Conservation (phyloP, 176 grass and related monocot species). For the Zoysia japonica region DNA sequence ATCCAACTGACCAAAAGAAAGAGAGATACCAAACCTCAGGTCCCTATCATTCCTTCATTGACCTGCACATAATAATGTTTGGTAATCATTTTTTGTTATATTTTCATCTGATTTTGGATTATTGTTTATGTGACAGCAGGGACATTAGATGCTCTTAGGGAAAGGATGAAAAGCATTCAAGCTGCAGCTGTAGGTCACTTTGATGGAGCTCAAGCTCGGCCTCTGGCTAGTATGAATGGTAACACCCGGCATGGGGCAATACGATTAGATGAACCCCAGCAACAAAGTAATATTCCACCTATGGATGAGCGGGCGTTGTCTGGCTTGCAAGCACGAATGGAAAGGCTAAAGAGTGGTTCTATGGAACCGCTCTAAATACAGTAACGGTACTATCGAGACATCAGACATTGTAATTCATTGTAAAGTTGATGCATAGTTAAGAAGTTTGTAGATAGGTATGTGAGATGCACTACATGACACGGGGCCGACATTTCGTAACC, state of each 20-base stretch:
- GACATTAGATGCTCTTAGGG: slow-evolving; percentile 81
- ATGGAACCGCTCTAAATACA: slow-evolving; percentile 76
- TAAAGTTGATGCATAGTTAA: slow-evolving; percentile 67
- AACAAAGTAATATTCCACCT: slow-evolving; percentile 68
- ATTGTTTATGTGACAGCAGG: slow-evolving; percentile 32
- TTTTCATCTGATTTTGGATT: slow-evolving; percentile 17
- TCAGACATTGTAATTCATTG: slow-evolving; percentile 68
- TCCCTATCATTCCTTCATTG: slow-evolving; percentile 26
- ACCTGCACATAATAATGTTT: not conserved
- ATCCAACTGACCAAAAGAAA: slow-evolving; percentile 43
- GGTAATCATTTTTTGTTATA: slow-evolving; percentile 1
- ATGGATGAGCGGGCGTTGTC: slow-evolving; percentile 96
- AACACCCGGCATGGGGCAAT: slow-evolving; percentile 41
- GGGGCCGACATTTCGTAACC: slow-evolving; percentile 52
- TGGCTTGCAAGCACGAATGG: slow-evolving; percentile 93
- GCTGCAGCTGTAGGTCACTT: slow-evolving; percentile 78
- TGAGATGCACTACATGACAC: slow-evolving; percentile 29
- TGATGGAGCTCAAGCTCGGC: slow-evolving; percentile 54
- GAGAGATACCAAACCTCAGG: slow-evolving; percentile 74
- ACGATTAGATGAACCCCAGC: slow-evolving; percentile 57
- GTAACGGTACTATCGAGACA: slow-evolving; percentile 39
- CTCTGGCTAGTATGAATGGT: slow-evolving; percentile 57
- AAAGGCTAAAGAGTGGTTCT: slow-evolving; percentile 88
- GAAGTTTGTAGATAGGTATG: slow-evolving; percentile 64
- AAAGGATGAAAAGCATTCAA: slow-evolving; percentile 99